phyloP scores from a whole-genome alignment of 192 early-diverging fungal species.

The Linnemannia schmuckeri region DNA sequence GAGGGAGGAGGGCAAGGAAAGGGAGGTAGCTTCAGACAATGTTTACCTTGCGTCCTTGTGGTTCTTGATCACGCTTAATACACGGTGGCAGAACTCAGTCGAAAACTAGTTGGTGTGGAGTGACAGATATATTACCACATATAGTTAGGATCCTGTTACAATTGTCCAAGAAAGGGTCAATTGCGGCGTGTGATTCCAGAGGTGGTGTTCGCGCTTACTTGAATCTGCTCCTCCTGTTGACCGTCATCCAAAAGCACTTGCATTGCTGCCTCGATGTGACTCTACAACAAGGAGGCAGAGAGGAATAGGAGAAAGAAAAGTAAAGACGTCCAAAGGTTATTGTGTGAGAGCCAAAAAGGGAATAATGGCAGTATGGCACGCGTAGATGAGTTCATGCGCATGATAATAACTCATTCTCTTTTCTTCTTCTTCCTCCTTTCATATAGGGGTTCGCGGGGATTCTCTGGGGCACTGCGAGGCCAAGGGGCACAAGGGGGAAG shows the following conservation, averaged over 20 bases:
- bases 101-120: constrained; percentile 29
- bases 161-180: background rate
- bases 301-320: background rate
- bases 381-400: constrained; percentile 1
- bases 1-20: background rate
- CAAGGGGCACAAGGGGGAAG: background rate
- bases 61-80: constrained; percentile 43
- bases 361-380: background rate
- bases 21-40: background rate
- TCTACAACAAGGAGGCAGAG: constrained; percentile 13
- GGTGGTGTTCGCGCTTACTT: constrained; percentile 20
- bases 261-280: constrained; percentile 42
- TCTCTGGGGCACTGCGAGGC: background rate
- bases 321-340: background rate
- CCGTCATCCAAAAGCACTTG: constrained; percentile 35
- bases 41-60: constrained; percentile 48
- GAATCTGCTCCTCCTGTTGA: constrained; percentile 37
- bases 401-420: background rate
- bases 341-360: background rate
- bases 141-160: background rate
- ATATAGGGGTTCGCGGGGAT: background rate
- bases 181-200: background rate
- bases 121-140: background rate
- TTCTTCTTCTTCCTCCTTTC: background rate
- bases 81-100: constrained; percentile 35